These are phyloP conservation scores for Seiridium unicorne DNA, from an alignment of 2,329 filamentous ascomycete species.

Conservation along the genomic window DNA sequence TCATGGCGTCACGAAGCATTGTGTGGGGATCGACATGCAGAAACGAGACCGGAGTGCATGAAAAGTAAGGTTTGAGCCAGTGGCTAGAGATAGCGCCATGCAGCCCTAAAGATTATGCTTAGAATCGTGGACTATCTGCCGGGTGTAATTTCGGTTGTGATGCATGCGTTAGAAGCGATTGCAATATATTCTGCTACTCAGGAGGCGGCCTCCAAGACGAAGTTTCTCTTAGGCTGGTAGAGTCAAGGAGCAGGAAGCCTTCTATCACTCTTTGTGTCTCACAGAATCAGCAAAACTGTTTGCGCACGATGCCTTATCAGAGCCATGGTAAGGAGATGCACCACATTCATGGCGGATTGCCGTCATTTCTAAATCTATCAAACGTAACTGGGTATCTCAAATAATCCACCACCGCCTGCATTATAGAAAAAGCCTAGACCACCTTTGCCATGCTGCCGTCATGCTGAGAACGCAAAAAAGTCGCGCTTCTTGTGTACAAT, in stretches of 20 bases:
- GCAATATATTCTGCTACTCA: neutral
- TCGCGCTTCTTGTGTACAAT: constrained; percentile 1
- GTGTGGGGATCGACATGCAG: neutral
- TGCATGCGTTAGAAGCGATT: neutral
- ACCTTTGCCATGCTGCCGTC: neutral
- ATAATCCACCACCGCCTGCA: constrained; percentile 8
- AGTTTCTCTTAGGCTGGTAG: no score
- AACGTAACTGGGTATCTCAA: constrained; percentile 19
- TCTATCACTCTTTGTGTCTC: no score
- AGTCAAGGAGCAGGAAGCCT: no score
- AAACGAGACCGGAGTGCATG: neutral
- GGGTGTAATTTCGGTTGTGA: neutral
- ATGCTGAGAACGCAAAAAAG: constrained; percentile 3
- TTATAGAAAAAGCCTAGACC: neutral
- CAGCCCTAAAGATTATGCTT: neutral
- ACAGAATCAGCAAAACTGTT: no score
- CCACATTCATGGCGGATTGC: no score
- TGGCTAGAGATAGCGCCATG: neutral
- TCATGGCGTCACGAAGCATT: constrained; percentile 3
- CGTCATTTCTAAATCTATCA: constrained; percentile 5
- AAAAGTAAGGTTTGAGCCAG: no score
- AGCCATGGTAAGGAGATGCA: no score
- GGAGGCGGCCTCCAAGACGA: neutral
- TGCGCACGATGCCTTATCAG: no score
- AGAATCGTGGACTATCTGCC: neutral